Evolutionary conservation across 1,284 basidiomycete genomes (phyloP).

Genomic region (Agaricales sp.): DNA sequence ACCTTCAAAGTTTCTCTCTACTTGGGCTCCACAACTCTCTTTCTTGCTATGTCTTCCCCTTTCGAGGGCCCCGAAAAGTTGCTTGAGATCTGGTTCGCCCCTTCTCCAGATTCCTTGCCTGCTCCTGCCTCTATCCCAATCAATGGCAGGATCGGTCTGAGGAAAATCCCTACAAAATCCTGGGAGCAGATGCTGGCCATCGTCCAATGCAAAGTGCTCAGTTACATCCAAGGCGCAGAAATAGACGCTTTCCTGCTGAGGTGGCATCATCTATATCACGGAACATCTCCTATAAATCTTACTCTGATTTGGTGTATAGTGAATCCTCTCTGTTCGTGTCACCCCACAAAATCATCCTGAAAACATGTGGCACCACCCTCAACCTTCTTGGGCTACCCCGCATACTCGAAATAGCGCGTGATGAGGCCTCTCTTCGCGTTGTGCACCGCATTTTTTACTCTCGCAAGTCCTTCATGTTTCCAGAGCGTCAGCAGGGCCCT

Average conservation of each 20-base stretch:
- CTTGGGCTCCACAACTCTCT: no score
- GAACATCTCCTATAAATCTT: conserved; percentile 9
- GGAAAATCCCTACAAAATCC: conserved; percentile 63
- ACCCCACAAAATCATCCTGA: conserved; percentile 93
- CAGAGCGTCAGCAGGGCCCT: conserved; percentile 89
- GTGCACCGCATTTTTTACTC: conserved; percentile 95
- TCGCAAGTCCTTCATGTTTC: conserved; percentile 99
- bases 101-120: conserved; percentile 53
- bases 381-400: conserved; percentile 91
- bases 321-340: conserved; percentile 98
- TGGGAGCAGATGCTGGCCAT: conserved; percentile 99
- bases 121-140: conserved; percentile 25
- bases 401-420: conserved; percentile 83
- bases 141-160: conserved; percentile 54
- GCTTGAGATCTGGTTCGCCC: conserved; percentile 96
- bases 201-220: conserved; percentile 96
- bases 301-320: conserved; percentile 36
- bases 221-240: conserved; percentile 77
- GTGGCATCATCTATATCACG: conserved; percentile 35
- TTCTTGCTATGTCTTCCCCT: no score
- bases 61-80: conserved; percentile 95
- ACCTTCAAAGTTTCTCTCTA: no score
- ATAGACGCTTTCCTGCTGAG: conserved; percentile 95
- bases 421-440: conserved; percentile 63
- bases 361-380: conserved; percentile 98